These are phyloP conservation scores for Curvularia sp. DNA, from an alignment of 2,329 filamentous ascomycete genomes.

Conservation along the genomic window DNA sequence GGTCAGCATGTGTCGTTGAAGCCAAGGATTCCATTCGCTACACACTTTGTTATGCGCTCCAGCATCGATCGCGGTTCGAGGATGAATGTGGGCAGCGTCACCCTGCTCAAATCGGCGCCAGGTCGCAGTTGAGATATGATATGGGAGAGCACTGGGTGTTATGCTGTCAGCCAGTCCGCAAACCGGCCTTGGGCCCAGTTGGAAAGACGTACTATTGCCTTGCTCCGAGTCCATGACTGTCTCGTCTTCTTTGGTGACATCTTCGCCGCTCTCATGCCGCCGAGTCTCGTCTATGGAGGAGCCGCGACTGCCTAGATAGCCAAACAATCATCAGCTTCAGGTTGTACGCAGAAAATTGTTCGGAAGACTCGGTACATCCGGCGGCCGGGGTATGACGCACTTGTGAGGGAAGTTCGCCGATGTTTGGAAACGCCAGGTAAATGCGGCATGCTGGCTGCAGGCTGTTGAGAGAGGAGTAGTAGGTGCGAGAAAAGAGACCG, in stretches of 20 bases:
- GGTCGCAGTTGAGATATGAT: conserved; percentile 97
- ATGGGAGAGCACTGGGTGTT: conserved; percentile 79
- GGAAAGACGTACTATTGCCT: conserved; percentile 76
- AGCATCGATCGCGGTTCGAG: conserved; percentile 97
- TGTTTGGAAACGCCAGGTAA: conserved; percentile 33
- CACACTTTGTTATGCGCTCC: conserved; percentile 96
- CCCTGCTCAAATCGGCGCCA: conserved; percentile 91
- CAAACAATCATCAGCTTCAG: conserved; percentile 27
- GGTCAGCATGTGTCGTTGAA: conserved; percentile 23
- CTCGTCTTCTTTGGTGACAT: conserved; percentile 66
- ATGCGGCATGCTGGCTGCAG: conserved; percentile 47
- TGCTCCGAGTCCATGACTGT: conserved; percentile 88
- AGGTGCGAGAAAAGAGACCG: background rate
- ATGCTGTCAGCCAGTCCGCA: conserved; percentile 24
- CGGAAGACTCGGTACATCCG: conserved; percentile 13
- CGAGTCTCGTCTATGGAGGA: conserved; percentile 52
- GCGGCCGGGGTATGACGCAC: conserved; percentile 32
- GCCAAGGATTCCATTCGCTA: conserved; percentile 20
- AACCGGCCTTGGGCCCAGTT: background rate
- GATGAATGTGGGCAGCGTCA: conserved; percentile 96
- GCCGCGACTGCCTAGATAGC: conserved; percentile 48
- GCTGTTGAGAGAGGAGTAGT: background rate
- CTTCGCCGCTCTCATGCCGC: conserved; percentile 46
- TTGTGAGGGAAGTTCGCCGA: conserved; percentile 37
- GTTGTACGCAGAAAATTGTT: background rate